Percentiles rank a stretch among this genome's conserved stretches.
Evolutionary conservation across 2,329 filamentous ascomycete species (phyloP).

Genomic region (Dendrostoma leiphaemia): DNA sequence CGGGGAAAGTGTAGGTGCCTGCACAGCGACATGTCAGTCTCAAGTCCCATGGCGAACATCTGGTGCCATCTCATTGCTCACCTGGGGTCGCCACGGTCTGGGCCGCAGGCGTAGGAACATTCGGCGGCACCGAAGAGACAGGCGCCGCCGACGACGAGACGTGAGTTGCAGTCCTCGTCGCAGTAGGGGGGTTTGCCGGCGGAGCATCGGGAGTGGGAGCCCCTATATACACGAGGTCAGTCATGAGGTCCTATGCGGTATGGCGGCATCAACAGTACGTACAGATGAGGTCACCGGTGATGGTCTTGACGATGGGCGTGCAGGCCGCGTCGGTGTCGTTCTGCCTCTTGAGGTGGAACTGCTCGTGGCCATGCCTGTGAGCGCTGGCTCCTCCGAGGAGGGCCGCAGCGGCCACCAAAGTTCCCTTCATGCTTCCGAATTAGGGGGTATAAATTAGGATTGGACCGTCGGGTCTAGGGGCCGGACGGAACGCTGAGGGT

Average conservation of each 20-base stretch:
- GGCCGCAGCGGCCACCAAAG: slow-evolving; percentile 62
- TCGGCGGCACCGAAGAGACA: slow-evolving; percentile 41
- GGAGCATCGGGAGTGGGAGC: slow-evolving; percentile 16
- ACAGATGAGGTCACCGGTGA: slow-evolving; percentile 66
- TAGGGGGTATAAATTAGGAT: slow-evolving; percentile 22
- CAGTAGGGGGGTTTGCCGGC: slow-evolving; percentile 19
- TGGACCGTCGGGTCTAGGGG: background rate
- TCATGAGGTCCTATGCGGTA: background rate
- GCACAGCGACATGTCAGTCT: too few relatives aligned
- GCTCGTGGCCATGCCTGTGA: slow-evolving; percentile 50
- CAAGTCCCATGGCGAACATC: background rate
- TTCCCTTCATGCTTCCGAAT: slow-evolving; percentile 68
- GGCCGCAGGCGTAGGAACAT: slow-evolving; percentile 50
- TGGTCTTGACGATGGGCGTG: slow-evolving; percentile 72
- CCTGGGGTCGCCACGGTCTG: slow-evolving; percentile 60
- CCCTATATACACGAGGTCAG: slow-evolving; percentile 13
- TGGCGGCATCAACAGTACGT: slow-evolving; percentile 37
- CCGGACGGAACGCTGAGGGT: slow-evolving; percentile 13
- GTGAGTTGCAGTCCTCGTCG: slow-evolving; percentile 25
- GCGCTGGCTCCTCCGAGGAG: slow-evolving; percentile 56
- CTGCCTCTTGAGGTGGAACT: slow-evolving; percentile 53
- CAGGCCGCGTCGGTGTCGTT: slow-evolving; percentile 53
- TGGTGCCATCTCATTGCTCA: slow-evolving; percentile 1
- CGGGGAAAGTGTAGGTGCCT: slow-evolving; percentile 71
- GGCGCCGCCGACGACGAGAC: slow-evolving; percentile 39